Percentiles rank a stretch among this genome's conserved stretches.
Evolutionary conservation across 192 early-diverging fungal genomes (phyloP).

Genomic region (Dissophora ornata): DNA sequence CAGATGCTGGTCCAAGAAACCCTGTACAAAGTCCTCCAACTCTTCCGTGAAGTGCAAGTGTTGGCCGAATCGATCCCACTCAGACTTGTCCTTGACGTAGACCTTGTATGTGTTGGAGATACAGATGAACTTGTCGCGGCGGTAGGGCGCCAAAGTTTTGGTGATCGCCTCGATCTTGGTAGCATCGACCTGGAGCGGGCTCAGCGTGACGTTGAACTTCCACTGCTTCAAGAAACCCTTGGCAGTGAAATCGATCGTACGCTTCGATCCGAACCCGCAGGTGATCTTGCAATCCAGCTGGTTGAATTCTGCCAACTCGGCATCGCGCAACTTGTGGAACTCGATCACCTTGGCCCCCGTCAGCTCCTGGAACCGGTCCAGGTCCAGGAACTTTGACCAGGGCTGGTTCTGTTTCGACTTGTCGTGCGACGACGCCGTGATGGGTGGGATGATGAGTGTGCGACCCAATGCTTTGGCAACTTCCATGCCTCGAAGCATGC

Average conservation of each 20-base stretch:
- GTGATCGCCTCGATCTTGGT: constrained; percentile 37
- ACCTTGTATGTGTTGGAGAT: constrained; percentile 54
- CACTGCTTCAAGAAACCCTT: constrained; percentile 54
- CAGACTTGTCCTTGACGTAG: constrained; percentile 35
- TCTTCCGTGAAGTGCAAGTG: constrained; percentile 47
- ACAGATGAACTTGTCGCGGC: constrained; percentile 41
- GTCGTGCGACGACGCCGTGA: constrained; percentile 51
- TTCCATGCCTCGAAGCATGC: constrained; percentile 52
- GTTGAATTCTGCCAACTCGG: constrained; percentile 30
- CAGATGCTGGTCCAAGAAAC: constrained; percentile 34
- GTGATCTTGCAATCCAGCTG: constrained; percentile 39
- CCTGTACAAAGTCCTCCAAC: constrained; percentile 41
- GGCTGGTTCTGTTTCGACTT: constrained; percentile 55
- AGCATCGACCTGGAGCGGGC: constrained; percentile 20
- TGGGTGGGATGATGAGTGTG: constrained; percentile 47
- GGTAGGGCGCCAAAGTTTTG: constrained; percentile 20
- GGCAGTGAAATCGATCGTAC: constrained; percentile 50
- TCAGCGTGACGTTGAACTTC: constrained; percentile 38
- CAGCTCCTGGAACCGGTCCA: constrained; percentile 39
- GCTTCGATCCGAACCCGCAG: constrained; percentile 52
- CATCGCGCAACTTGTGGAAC: constrained; percentile 42
- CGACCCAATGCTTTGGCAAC: constrained; percentile 40
- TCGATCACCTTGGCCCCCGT: constrained; percentile 52
- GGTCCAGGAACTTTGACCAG: constrained; percentile 54
- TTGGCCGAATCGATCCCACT: constrained; percentile 50